Conservation (phyloP, 139 green algal species). For the Chlamydomonas incerta region DNA sequence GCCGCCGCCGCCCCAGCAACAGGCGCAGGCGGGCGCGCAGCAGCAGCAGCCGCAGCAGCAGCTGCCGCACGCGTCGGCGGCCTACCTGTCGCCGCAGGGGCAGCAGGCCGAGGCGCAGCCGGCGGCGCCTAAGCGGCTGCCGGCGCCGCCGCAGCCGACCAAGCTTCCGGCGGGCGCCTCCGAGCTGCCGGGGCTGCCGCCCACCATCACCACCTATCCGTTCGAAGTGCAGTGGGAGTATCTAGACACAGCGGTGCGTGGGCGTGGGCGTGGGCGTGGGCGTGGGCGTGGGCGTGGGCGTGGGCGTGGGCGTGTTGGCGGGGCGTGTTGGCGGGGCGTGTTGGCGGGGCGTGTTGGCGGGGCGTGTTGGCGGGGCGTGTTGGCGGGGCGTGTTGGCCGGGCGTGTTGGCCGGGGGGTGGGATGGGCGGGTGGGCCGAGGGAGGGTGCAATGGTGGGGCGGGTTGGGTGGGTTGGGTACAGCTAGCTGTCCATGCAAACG, state of each 20-base stretch:
- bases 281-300: not conserved
- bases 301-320: no score
- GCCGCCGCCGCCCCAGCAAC: not conserved
- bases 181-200: conserved; percentile 8
- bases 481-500: no score
- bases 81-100: not conserved
- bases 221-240: conserved; percentile 42
- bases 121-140: not conserved
- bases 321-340: no score
- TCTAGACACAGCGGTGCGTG: conserved; percentile 21
- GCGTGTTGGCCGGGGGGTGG: no score
- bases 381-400: no score
- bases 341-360: no score
- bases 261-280: not conserved
- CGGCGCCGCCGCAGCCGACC: not conserved
- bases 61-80: not conserved
- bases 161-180: not conserved
- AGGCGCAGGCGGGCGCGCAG: not conserved
- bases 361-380: no score
- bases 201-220: not conserved
- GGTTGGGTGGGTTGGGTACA: no score
- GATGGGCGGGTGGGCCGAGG: no score
- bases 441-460: no score
- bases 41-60: conserved; percentile 2
- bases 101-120: not conserved